phyloP scores from a whole-genome alignment of 1,284 basidiomycete genomes.

The Fomitopsis betulina region DNA sequence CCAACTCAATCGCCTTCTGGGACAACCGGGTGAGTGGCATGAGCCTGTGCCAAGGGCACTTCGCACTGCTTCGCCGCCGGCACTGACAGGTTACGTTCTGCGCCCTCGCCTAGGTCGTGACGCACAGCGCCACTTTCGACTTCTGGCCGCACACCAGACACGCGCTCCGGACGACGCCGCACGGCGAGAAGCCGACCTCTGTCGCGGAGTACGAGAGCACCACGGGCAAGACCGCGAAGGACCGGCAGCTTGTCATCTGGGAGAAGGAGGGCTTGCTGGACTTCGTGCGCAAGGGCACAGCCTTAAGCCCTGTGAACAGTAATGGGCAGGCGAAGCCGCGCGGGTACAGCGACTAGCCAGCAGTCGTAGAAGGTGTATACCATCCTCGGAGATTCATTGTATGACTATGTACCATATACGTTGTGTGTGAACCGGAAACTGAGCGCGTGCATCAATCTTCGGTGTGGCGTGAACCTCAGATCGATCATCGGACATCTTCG shows the following conservation, averaged over 20 bases:
- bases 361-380: background rate
- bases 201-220: conserved; percentile 70
- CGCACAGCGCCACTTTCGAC: conserved; percentile 74
- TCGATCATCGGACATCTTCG: conserved; percentile 15
- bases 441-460: conserved; percentile 11
- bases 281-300: background rate
- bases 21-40: conserved; percentile 55
- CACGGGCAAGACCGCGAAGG: conserved; percentile 56
- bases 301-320: background rate
- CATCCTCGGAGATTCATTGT: background rate
- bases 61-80: conserved; percentile 2
- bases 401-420: background rate
- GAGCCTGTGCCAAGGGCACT: background rate
- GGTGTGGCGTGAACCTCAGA: background rate
- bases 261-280: conserved; percentile 48
- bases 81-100: background rate
- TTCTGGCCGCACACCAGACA: conserved; percentile 74
- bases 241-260: conserved; percentile 64
- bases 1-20: conserved; percentile 68
- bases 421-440: background rate
- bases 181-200: conserved; percentile 70
- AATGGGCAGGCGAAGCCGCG: conserved; percentile 33
- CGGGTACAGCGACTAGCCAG: conserved; percentile 56
- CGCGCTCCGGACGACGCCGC: conserved; percentile 78
- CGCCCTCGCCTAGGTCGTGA: conserved; percentile 46